Base-by-base conservation (phyloP, 192 early-diverging fungal species). In the Umbelopsis isabellina region DNA sequence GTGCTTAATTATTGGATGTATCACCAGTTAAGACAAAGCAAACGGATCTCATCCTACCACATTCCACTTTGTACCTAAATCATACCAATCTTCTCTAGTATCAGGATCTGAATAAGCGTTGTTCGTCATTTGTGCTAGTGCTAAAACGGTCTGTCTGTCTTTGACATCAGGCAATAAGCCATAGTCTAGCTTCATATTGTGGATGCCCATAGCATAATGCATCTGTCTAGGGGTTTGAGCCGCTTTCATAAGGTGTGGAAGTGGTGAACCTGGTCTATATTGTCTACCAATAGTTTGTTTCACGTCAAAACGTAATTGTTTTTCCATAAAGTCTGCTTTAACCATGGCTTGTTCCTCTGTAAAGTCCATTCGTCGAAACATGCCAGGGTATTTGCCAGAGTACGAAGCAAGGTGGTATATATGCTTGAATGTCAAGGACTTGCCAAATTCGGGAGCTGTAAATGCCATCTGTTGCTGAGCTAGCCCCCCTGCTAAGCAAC, bases 21-120 rank as follows among this genome's bases (percentile, higher is more conserved):
- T 37, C 13, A 65, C 8, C 9, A 9, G 4, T 23, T n/a, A 23
- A 44, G 27, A 20, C 11, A 15, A 16, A 68, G 1, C 20, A 0
- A 50, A n/a, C 10, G 27, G 55, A 6, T 5, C 41, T 25, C 22
- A 50, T 69, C 80, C 76, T 76, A 87, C 87, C 68, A 80, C 70
- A 71, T 72, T 65, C 90, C 91, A 93, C 11, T 82, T 72, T 45
- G 88, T 83, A 55, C 87, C 91, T 47, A 92, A 74, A 52, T 84
- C 85, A 75, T 89, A 90, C 91, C 90, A 92, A 25, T 84, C 88
- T 44, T 85, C 83, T 2, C 45, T 66, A 48, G 73, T 75, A 10
- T 83, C 80, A 23, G 72, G 82, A 18, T 91, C 85, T 37, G 82
- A 83, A 79, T 98, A 98, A 0, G 96, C 90, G 76, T 97, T 94